A percentile compares a stretch with the other conserved stretches of the same genome.
Conservation (phyloP, 2,329 filamentous ascomycete genomes). For the Aspergillus sp. region DNA sequence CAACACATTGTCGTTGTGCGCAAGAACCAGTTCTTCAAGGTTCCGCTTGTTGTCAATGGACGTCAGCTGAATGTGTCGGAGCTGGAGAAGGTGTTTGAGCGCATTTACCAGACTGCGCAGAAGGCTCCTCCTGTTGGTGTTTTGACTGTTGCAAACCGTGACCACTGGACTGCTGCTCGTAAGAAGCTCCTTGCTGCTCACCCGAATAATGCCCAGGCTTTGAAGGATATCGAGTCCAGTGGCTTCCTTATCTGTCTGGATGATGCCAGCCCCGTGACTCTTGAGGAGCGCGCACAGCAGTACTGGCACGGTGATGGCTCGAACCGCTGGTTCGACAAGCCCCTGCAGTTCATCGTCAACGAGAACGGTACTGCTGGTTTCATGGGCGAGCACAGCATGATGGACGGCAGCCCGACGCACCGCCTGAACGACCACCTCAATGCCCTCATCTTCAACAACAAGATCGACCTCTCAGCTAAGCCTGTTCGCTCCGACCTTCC, state of each 20-base stretch:
- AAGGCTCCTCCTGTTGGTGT: slow-evolving; percentile 72
- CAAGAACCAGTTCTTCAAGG: slow-evolving; percentile 98
- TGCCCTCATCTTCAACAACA: slow-evolving; percentile 88
- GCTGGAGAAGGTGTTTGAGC: slow-evolving; percentile 84
- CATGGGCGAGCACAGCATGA: slow-evolving; percentile 99
- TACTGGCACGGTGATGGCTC: slow-evolving; percentile 98
- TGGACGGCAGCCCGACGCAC: slow-evolving; percentile 98
- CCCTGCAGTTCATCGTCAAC: slow-evolving; percentile 95
- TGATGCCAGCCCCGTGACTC: slow-evolving; percentile 83
- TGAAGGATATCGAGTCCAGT: slow-evolving; percentile 81
- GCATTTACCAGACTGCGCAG: slow-evolving; percentile 76
- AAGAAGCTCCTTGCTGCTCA: slow-evolving; percentile 73
- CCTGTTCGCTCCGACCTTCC: slow-evolving; percentile 77
- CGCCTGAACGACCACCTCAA: slow-evolving; percentile 93
- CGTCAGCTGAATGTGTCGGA: slow-evolving; percentile 85
- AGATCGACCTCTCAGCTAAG: slow-evolving; percentile 82
- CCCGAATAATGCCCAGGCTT: slow-evolving; percentile 71
- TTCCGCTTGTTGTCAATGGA: slow-evolving; percentile 76
- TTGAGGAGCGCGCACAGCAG: slow-evolving; percentile 90
- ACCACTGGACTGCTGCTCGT: slow-evolving; percentile 86
- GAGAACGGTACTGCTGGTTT: slow-evolving; percentile 98
- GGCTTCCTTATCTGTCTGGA: slow-evolving; percentile 94
- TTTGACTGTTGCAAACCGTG: slow-evolving; percentile 88
- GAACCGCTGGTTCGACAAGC: slow-evolving; percentile 98
- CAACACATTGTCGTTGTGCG: slow-evolving; percentile 87